phyloP scores from a whole-genome alignment of 768 basidiomycete genomes.

The Agaricus subrufescens region DNA sequence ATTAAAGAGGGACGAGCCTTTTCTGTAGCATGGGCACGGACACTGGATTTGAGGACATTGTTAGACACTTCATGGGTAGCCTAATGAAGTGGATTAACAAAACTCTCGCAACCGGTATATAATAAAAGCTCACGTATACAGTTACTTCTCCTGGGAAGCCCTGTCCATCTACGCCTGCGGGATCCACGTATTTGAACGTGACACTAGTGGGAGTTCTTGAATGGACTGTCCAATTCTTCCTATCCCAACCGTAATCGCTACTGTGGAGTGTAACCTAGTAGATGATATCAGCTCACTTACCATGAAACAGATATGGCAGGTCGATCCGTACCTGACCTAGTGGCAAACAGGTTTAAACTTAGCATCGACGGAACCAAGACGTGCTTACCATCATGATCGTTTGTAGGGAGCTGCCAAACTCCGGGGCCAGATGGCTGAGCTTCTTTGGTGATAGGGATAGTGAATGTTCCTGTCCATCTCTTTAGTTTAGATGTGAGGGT shows the following conservation, averaged over 20 bases:
- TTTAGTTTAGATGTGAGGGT: background rate
- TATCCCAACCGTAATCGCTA: conserved; percentile 54
- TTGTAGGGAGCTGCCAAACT: conserved; percentile 46
- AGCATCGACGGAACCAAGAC: background rate
- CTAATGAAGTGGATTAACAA: conserved; percentile 19
- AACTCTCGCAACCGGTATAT: background rate
- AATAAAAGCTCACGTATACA: conserved; percentile 28
- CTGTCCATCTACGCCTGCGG: conserved; percentile 48
- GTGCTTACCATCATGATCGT: conserved; percentile 41
- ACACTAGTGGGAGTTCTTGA: conserved; percentile 39
- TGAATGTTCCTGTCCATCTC: conserved; percentile 38
- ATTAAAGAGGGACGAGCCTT: conserved; percentile 19
- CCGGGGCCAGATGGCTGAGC: conserved; percentile 38
- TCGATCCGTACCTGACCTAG: conserved; percentile 17
- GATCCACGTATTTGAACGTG: conserved; percentile 48
- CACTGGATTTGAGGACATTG: conserved; percentile 34
- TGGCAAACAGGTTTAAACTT: background rate
- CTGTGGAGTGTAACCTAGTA: conserved; percentile 49
- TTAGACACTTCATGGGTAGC: conserved; percentile 43
- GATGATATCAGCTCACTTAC: conserved; percentile 5
- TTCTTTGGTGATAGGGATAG: conserved; percentile 45
- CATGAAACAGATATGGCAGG: too few relatives aligned
- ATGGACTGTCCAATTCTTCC: conserved; percentile 49
- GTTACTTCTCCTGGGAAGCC: conserved; percentile 50
- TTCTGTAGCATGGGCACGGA: conserved; percentile 44